phyloP scores from a whole-genome alignment of 2,329 filamentous ascomycete genomes.

The Nemania bipapillata region DNA sequence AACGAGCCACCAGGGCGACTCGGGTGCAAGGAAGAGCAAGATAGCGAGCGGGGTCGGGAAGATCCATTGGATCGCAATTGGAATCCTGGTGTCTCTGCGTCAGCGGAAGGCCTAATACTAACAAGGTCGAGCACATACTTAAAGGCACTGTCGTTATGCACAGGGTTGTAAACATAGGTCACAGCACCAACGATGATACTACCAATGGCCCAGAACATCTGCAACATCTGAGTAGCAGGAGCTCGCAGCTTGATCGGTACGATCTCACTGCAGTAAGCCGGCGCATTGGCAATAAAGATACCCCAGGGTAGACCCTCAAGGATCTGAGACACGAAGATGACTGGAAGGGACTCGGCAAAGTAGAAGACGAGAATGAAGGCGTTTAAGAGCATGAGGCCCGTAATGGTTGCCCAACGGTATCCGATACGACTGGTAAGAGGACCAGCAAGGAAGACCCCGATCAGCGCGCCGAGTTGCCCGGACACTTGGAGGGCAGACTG shows the following conservation, averaged over 20 bases:
- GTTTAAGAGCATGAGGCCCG: conserved; percentile 66
- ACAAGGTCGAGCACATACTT: conserved; percentile 49
- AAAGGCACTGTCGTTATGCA: conserved; percentile 40
- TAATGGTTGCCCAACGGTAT: conserved; percentile 69
- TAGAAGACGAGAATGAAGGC: conserved; percentile 66
- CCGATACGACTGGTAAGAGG: conserved; percentile 69
- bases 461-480: conserved; percentile 68
- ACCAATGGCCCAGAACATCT: conserved; percentile 73
- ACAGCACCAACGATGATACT: conserved; percentile 69
- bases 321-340: conserved; percentile 65
- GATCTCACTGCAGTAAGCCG: conserved; percentile 69
- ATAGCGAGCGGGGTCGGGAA: conserved; percentile 66
- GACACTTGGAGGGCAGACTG: conserved; percentile 66
- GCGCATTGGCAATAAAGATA: conserved; percentile 72
- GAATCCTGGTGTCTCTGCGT: conserved; percentile 55
- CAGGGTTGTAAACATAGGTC: conserved; percentile 63
- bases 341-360: conserved; percentile 56
- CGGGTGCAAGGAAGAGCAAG: conserved; percentile 62
- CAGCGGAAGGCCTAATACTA: conserved; percentile 39
- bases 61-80: conserved; percentile 68
- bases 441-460: conserved; percentile 69
- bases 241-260: conserved; percentile 68
- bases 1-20: conserved; percentile 67
- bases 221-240: conserved; percentile 69
- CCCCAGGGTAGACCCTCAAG: conserved; percentile 73